Evolutionary conservation across 495 filamentous ascomycete species (phyloP).

Genomic region (Achaetomiella virescens): DNA sequence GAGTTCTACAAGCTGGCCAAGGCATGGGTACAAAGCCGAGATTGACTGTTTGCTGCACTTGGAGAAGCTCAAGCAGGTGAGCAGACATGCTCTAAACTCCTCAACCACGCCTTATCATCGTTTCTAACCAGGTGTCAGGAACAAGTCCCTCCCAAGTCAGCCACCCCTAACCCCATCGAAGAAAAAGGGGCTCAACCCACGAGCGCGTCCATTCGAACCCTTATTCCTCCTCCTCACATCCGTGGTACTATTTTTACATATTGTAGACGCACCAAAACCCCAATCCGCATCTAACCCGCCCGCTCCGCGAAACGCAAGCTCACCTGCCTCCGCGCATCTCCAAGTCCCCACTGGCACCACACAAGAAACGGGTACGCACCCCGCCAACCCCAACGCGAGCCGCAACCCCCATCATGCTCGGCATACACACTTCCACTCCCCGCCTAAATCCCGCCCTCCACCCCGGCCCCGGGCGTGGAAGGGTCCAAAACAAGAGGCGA

Average conservation of each 20-base stretch:
- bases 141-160: too few species aligned
- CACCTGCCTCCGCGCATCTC: background rate
- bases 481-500: constrained; percentile 11
- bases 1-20: constrained; percentile 24
- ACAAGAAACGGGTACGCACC: background rate
- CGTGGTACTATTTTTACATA: too few species aligned
- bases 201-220: too few species aligned
- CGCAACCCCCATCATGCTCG: too few species aligned
- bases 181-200: too few species aligned
- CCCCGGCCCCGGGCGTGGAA: background rate
- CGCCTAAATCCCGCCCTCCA: too few species aligned
- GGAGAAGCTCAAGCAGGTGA: constrained; percentile 6
- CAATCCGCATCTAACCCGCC: constrained; percentile 23
- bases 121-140: background rate
- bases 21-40: constrained; percentile 32
- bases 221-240: too few species aligned
- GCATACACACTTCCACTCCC: too few species aligned
- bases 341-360: background rate
- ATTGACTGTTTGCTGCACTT: constrained; percentile 20
- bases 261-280: background rate
- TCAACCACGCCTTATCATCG: background rate
- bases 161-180: too few species aligned
- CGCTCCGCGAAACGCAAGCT: constrained; percentile 24
- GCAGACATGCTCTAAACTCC: background rate
- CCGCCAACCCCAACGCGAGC: background rate